Evolutionary conservation across 331 rosid species (phyloP), one percentile per base, ranked within the genome.

Genomic region (Telfairia occidentalis): DNA sequence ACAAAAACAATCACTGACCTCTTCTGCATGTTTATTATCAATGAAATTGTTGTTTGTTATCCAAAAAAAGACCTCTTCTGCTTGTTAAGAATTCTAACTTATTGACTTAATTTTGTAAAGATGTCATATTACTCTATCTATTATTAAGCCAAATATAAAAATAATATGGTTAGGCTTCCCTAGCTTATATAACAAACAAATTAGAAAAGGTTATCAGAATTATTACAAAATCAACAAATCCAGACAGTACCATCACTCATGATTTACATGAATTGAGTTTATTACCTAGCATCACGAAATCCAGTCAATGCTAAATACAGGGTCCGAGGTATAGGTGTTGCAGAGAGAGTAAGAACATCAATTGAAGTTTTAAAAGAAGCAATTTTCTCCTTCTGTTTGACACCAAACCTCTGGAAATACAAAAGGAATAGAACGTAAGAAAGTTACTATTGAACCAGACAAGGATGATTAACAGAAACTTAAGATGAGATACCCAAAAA

Each of bases 231-330:
- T 43, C 64, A 10, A 73, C 28, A 37, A 30, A 73, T 8, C 13
- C 42, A 40, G 38, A 26, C 9, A 15, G 18, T 35, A 40, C 13
- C 78, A 26, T 59, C 71, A 58, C 21, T 42, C 58, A 46, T 42
- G 58, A 80, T 72, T 77, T 12, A 30, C 28, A 40, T 15, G 35
- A 26, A 21, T 71, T 67, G 76, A 61, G 71, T 71, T 76, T 24
- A 48, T 85, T 91, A 94, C 98, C 98, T 94, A 38, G 90, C 97
- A 85, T 94, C 98, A 34, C 98, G 97, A 63, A 94, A 94, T 57
- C 97, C 98, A 26, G 96, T 94, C 89, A 94, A 81, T 60, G 98
- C 98, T 80, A 94, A 85, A 85, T 94, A 94, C 74, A 94, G 92
- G 73, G 98, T 94, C 37, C 98, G 89, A 13, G 97, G 98, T 71